A percentile compares a stretch with the other conserved stretches of the same genome.
Conservation (phyloP, 768 basidiomycete genomes). For the Kwoniella sp. region DNA sequence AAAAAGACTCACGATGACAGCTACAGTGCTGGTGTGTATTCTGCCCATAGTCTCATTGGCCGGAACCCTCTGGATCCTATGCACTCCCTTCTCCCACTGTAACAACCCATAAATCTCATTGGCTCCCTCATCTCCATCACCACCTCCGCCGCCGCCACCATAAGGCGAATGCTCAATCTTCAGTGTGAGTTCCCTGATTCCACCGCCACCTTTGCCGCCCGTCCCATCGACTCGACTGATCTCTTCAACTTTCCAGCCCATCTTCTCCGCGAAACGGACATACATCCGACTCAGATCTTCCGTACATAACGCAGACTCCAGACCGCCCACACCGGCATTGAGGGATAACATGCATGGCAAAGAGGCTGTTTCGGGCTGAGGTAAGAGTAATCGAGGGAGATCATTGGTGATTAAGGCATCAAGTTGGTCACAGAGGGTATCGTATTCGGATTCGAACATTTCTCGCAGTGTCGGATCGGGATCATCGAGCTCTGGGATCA, state of each 20-base stretch:
- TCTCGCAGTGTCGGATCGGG: conserved; percentile 73
- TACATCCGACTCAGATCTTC: conserved; percentile 82
- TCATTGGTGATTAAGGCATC: conserved; percentile 43
- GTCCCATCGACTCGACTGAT: conserved; percentile 41
- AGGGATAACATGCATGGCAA: conserved; percentile 83
- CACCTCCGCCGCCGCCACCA: conserved; percentile 60
- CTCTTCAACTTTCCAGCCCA: conserved; percentile 64
- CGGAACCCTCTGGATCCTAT: conserved; percentile 91
- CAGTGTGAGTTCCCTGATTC: conserved; percentile 55
- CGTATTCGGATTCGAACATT: conserved; percentile 71
- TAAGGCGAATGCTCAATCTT: conserved; percentile 47
- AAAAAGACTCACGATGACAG: conserved; percentile 72
- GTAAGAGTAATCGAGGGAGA: conserved; percentile 73
- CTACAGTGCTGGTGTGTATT: conserved; percentile 87
- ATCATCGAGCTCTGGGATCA: conserved; percentile 66
- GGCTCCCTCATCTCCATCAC: conserved; percentile 65
- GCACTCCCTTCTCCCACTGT: conserved; percentile 91
- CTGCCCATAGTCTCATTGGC: conserved; percentile 84
- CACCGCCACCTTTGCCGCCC: conserved; percentile 33
- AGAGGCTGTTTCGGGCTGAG: conserved; percentile 66
- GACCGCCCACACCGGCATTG: conserved; percentile 89
- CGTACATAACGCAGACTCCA: conserved; percentile 81
- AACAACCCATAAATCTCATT: conserved; percentile 57
- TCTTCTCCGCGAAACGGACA: conserved; percentile 63
- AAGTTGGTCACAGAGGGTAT: conserved; percentile 57